phyloP scores from a whole-genome alignment of 768 basidiomycete species.

The Hydnomerulius pinastri region DNA sequence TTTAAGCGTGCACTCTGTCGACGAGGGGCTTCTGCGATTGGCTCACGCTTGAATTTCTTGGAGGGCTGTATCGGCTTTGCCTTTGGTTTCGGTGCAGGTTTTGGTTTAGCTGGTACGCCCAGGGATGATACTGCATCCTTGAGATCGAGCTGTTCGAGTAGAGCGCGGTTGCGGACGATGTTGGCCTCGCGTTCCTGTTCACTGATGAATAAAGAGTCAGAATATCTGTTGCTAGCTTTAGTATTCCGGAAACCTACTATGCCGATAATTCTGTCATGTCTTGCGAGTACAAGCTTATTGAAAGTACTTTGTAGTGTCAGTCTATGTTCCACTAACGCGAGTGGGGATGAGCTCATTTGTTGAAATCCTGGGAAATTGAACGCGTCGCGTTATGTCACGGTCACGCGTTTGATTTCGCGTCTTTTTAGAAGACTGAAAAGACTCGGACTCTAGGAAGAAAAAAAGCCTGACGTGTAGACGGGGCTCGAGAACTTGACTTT shows the following conservation, averaged over 20 bases:
- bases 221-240: not conserved
- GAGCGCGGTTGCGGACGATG: constrained; percentile 76
- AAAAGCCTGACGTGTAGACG: no score
- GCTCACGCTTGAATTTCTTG: constrained; percentile 56
- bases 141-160: constrained; percentile 72
- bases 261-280: constrained; percentile 48
- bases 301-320: no score
- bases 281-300: not conserved
- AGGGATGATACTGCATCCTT: constrained; percentile 55
- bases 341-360: not conserved
- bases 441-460: constrained; percentile 48
- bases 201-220: constrained; percentile 25
- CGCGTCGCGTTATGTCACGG: constrained; percentile 36
- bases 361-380: constrained; percentile 5
- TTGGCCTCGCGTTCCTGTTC: constrained; percentile 80
- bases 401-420: constrained; percentile 15
- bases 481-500: no score
- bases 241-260: constrained; percentile 43
- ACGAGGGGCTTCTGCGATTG: constrained; percentile 47
- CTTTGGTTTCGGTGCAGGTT: constrained; percentile 38
- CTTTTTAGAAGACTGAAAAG: no score
- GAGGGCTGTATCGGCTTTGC: constrained; percentile 64
- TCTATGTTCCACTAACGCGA: not conserved
- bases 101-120: constrained; percentile 43
- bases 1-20: constrained; percentile 69